These are phyloP conservation scores for Euptelea pleiosperma DNA, from an alignment of 164 flowering plant genomes.

Conservation along the genomic window DNA sequence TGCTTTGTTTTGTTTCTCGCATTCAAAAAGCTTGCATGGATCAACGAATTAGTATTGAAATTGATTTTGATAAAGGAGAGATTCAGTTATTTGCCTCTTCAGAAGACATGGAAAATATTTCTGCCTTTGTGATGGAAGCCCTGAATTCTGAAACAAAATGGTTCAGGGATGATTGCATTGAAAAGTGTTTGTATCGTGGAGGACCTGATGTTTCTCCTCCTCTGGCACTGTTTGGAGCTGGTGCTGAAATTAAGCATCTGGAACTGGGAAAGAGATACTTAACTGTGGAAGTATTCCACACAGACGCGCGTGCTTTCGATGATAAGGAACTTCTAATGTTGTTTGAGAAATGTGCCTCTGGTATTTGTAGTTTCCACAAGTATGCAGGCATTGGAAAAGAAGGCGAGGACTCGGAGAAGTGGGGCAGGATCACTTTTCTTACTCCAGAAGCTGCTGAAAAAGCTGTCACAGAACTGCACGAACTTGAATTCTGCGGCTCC, in stretches of 20 bases:
- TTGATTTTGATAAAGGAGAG: slow-evolving; percentile 51
- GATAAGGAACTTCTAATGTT: slow-evolving; percentile 70
- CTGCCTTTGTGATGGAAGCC: slow-evolving; percentile 36
- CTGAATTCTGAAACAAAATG: slow-evolving; percentile 56
- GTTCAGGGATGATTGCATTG: slow-evolving; percentile 73
- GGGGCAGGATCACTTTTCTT: slow-evolving; percentile 79
- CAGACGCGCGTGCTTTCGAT: slow-evolving; percentile 33
- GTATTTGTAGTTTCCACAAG: slow-evolving; percentile 58
- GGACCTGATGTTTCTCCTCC: slow-evolving; percentile 49
- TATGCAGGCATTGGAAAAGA: slow-evolving; percentile 38
- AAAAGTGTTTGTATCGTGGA: slow-evolving; percentile 65
- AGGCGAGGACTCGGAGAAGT: slow-evolving; percentile 47
- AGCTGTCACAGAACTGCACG: slow-evolving; percentile 43
- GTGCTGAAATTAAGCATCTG: slow-evolving; percentile 84
- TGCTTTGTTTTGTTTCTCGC: slow-evolving; percentile 46
- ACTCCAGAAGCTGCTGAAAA: slow-evolving; percentile 70
- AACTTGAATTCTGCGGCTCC: slow-evolving; percentile 43
- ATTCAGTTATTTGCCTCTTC: slow-evolving; percentile 55
- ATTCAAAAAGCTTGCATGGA: slow-evolving; percentile 43
- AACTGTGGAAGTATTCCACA: slow-evolving; percentile 56
- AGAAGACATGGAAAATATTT: slow-evolving; percentile 42
- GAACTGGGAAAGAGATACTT: slow-evolving; percentile 72
- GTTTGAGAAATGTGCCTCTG: slow-evolving; percentile 56
- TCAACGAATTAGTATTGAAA: slow-evolving; percentile 58
- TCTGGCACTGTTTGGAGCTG: slow-evolving; percentile 85